A percentile compares a stretch with the other conserved stretches of the same genome.
phyloP scores from a whole-genome alignment of 257 asterid genomes.

The Anisodus acutangulus region DNA sequence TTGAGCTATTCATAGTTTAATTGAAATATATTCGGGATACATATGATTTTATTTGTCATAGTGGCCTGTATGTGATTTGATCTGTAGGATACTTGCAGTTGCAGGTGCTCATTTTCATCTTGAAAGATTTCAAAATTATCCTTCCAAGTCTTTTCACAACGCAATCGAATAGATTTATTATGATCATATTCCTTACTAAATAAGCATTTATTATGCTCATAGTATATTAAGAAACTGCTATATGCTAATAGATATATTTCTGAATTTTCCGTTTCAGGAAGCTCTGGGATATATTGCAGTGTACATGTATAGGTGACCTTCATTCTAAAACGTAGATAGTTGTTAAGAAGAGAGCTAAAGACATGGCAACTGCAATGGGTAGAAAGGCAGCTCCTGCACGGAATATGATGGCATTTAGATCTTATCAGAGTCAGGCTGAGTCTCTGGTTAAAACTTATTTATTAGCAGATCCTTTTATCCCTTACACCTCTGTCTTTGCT shows the following conservation, averaged over 20 bases:
- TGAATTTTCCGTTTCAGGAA: slow-evolving; percentile 21
- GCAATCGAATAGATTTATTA: neutral
- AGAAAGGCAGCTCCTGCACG: slow-evolving; percentile 63
- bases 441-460: slow-evolving; percentile 74
- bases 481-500: slow-evolving; percentile 74
- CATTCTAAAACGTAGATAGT: slow-evolving; percentile 4
- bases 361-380: slow-evolving; percentile 23
- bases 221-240: neutral
- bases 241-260: slow-evolving; percentile 22
- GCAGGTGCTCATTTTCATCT: neutral
- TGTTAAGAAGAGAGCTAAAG: slow-evolving; percentile 20
- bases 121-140: neutral
- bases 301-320: slow-evolving; percentile 24
- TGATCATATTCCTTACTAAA: neutral
- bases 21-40: neutral
- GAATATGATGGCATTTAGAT: slow-evolving; percentile 58
- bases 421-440: slow-evolving; percentile 77
- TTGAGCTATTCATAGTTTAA: neutral
- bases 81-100: neutral
- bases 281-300: slow-evolving; percentile 14
- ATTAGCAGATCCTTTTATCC: slow-evolving; percentile 81
- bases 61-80: slow-evolving; percentile 1
- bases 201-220: neutral
- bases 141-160: neutral
- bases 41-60: neutral